Conservation (phyloP, 345 rosid species). For the Salix koriyanagi region DNA sequence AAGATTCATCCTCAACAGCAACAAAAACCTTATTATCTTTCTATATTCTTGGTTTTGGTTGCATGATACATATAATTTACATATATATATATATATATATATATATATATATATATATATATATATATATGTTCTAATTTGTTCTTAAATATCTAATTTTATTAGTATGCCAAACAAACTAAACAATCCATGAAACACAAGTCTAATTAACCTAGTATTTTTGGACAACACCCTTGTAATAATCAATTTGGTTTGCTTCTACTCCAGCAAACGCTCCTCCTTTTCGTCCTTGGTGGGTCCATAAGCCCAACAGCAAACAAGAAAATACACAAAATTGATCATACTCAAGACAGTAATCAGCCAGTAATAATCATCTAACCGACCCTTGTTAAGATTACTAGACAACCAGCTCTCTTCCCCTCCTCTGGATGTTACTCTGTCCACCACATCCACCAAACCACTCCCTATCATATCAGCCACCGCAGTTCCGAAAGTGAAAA, state of each 20-base stretch:
- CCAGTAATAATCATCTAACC: constrained; percentile 20
- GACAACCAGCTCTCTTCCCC: constrained; percentile 26
- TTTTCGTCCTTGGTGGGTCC: constrained; percentile 1
- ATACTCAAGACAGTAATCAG: constrained; percentile 3
- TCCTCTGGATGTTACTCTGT: neutral
- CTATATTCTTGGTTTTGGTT: too few relatives aligned
- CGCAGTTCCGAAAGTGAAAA: constrained; percentile 10
- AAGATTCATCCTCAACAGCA: too few relatives aligned
- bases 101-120: too few relatives aligned
- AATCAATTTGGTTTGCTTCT: neutral
- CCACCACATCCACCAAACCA: constrained; percentile 6
- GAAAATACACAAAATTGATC: constrained; percentile 13
- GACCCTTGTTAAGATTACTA: constrained; percentile 19
- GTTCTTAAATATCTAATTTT: too few relatives aligned
- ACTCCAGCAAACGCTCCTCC: neutral
- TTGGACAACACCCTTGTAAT: too few relatives aligned
- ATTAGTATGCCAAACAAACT: too few relatives aligned
- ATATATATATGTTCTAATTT: too few relatives aligned
- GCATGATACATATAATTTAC: too few relatives aligned
- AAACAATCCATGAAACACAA: too few relatives aligned
- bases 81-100: too few relatives aligned
- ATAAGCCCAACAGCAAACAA: constrained; percentile 14
- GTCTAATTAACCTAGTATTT: too few relatives aligned
- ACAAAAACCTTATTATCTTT: too few relatives aligned
- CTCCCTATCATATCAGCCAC: constrained; percentile 8